These are phyloP conservation scores for Colletotrichum acutatum DNA, from an alignment of 2,329 filamentous ascomycete genomes.

Conservation along the genomic window DNA sequence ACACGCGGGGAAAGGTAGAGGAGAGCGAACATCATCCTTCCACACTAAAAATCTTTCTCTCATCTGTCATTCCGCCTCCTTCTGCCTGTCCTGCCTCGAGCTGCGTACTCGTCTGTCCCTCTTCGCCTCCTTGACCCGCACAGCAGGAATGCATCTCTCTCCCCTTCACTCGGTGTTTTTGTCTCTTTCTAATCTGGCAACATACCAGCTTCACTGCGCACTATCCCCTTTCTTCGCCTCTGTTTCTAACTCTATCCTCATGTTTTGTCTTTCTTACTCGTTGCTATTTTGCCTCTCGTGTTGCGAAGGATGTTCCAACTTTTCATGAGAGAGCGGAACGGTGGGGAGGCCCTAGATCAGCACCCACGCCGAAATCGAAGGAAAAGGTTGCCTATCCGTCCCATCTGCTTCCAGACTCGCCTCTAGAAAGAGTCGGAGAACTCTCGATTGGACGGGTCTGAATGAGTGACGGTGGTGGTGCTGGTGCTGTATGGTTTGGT, in stretches of 20 bases:
- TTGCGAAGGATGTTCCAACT: background rate
- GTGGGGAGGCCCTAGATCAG: too few relatives aligned
- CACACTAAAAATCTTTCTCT: background rate
- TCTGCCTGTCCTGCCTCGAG: background rate
- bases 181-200: slow-evolving; percentile 29
- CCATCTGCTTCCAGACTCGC: background rate
- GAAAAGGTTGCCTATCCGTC: too few relatives aligned
- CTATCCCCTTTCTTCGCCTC: slow-evolving; percentile 5
- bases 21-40: background rate
- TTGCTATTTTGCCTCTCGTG: background rate
- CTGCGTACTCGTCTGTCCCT: background rate
- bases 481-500: background rate
- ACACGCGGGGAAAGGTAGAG: background rate
- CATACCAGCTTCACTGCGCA: slow-evolving; percentile 9
- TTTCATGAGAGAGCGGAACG: too few relatives aligned
- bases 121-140: slow-evolving; percentile 22
- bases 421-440: background rate
- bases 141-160: slow-evolving; percentile 27
- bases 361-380: background rate
- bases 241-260: slow-evolving; percentile 12
- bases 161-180: slow-evolving; percentile 17
- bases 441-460: background rate
- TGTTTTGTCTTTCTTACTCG: background rate
- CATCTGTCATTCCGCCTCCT: background rate
- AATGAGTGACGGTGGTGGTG: background rate